Conservation (phyloP, 2,329 filamentous ascomycete genomes). For the Fusarium papillatum region DNA sequence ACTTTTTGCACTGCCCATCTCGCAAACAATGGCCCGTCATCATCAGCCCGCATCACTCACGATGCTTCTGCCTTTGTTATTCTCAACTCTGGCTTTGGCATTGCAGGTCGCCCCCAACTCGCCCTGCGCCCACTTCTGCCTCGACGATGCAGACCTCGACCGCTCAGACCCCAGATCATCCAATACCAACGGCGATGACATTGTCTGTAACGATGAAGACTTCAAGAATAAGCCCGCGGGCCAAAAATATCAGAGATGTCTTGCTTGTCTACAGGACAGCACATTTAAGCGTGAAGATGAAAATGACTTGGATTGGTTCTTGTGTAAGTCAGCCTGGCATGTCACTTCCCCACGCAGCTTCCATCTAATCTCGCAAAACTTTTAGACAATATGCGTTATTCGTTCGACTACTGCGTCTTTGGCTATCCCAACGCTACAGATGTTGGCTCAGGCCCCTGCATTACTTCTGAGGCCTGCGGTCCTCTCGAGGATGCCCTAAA, state of each 20-base stretch:
- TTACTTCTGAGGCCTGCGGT: conserved; percentile 65
- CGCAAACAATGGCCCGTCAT: conserved; percentile 10
- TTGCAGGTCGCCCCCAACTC: conserved; percentile 68
- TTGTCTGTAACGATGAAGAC: conserved; percentile 61
- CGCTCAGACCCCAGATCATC: conserved; percentile 61
- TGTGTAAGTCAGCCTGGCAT: conserved; percentile 59
- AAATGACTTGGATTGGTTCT: conserved; percentile 68
- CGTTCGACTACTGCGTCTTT: conserved; percentile 66
- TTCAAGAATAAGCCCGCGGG: conserved; percentile 55
- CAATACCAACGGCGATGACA: conserved; percentile 58
- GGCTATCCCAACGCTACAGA: conserved; percentile 63
- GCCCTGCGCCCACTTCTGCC: conserved; percentile 65
- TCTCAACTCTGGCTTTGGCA: conserved; percentile 47
- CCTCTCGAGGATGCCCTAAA: conserved; percentile 56
- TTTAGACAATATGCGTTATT: conserved; percentile 67
- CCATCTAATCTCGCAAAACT: neutral
- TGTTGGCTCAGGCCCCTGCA: conserved; percentile 62
- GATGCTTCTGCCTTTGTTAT: conserved; percentile 17
- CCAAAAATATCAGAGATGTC: conserved; percentile 62
- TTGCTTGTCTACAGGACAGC: conserved; percentile 67
- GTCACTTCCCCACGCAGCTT: neutral
- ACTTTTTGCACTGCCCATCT: neutral
- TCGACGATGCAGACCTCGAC: conserved; percentile 57
- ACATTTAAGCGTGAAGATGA: conserved; percentile 60
- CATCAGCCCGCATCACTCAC: neutral